Evolutionary conservation across 805 yeast genomes (phyloP).

Genomic region (Schizosaccharomyces japonicus): DNA sequence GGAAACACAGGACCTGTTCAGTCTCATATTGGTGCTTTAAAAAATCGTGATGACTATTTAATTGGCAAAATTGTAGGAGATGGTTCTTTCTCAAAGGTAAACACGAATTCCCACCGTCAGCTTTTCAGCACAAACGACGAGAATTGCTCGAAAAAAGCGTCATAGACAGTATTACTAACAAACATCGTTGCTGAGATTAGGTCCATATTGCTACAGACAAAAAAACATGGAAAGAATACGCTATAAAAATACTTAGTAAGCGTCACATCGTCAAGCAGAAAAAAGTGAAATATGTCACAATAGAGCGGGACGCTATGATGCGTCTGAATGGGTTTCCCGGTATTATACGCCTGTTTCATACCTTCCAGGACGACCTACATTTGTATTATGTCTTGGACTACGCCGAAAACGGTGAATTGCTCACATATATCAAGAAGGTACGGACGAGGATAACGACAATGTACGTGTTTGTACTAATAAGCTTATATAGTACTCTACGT

Average conservation of each 20-base stretch:
- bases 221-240: constrained; percentile 52
- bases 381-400: constrained; percentile 79
- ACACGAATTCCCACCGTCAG: neutral
- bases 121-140: neutral
- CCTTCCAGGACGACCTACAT: constrained; percentile 78
- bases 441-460: no score
- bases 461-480: neutral
- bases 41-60: neutral
- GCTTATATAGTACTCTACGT: constrained; percentile 17
- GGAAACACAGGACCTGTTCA: neutral
- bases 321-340: constrained; percentile 85
- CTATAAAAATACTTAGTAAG: constrained; percentile 76
- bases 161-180: neutral
- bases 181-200: neutral
- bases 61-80: neutral
- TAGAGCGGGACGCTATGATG: constrained; percentile 76
- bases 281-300: constrained; percentile 85
- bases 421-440: constrained; percentile 44
- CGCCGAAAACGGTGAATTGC: constrained; percentile 85
- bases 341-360: constrained; percentile 69
- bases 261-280: constrained; percentile 82
- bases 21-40: neutral
- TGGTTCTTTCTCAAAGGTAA: constrained; percentile 2
- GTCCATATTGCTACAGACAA: constrained; percentile 40
- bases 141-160: neutral